Evolutionary conservation across 805 yeast species (phyloP).

Genomic region (Myxozyma udenii): DNA sequence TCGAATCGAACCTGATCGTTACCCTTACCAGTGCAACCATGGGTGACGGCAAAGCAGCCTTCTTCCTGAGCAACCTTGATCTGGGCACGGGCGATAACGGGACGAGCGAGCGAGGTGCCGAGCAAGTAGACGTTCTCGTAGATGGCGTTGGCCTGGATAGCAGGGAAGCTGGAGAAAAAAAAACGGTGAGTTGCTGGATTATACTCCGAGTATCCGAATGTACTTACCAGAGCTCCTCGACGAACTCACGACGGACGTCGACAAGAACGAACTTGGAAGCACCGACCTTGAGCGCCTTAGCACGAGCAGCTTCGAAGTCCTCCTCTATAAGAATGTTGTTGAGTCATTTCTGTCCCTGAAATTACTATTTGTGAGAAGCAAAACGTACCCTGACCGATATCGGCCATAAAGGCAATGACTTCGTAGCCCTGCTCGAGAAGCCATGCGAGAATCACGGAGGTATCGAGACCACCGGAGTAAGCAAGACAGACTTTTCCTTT

Average conservation of each 20-base stretch:
- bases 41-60: slow-evolving; percentile 98
- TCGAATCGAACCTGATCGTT: slow-evolving; percentile 99
- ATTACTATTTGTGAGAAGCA: neutral
- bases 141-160: slow-evolving; percentile 95
- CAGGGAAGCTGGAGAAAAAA: slow-evolving; percentile 57
- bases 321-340: slow-evolving; percentile 56
- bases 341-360: neutral
- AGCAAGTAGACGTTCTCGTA: slow-evolving; percentile 95
- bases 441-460: slow-evolving; percentile 98
- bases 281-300: slow-evolving; percentile 93
- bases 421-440: slow-evolving; percentile 96
- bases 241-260: slow-evolving; percentile 93
- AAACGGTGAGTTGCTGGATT: neutral
- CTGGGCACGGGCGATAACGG: slow-evolving; percentile 97
- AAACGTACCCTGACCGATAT: slow-evolving; percentile 72
- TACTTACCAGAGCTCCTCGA: slow-evolving; percentile 70
- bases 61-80: slow-evolving; percentile 94
- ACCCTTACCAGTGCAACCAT: slow-evolving; percentile 99
- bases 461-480: slow-evolving; percentile 98
- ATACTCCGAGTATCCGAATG: neutral
- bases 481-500: slow-evolving; percentile 99
- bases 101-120: slow-evolving; percentile 98
- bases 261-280: slow-evolving; percentile 92
- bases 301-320: slow-evolving; percentile 95
- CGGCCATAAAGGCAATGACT: slow-evolving; percentile 96